Base-by-base conservation (phyloP, 2,329 filamentous ascomycete genomes). In the Arthroderma sp. region DNA sequence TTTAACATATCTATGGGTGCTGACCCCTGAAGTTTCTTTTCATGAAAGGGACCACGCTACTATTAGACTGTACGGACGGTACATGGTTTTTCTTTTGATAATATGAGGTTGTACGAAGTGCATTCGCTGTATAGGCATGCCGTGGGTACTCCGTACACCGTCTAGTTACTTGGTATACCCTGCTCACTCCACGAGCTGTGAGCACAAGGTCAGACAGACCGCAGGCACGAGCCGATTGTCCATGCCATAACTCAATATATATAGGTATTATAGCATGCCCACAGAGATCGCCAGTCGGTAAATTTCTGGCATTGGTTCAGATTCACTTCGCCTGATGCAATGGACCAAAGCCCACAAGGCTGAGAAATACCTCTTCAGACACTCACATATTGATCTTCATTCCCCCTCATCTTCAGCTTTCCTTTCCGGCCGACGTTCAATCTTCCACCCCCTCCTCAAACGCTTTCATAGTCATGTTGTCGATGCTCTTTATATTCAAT, bases 401-500 rank as follows among this genome's bases (percentile, higher is more conserved):
- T 19, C 9, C 52, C 28, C 28, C 28, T 21, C 23, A 15, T 28
- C 28, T 13, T 11, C 2, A 38, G 19, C 15, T 23, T 54, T 37
- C 28, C 31, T 33, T 28, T n/a, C 28, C 21, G 28, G 9, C 33
- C 3, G 23, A 19, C 25, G 37, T 35, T 55, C 21, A 35, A 55
- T 17, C 13, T 9, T 38, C 2, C n/a, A 28, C n/a, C 38, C 39
- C 23, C 17, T 53, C 49, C 17, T n/a, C 28, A 41, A 17, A 31
- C 9, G 11, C 15, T 7, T 52, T 19, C 17, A 49, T 28, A 35
- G 28, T 33, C 37, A 54, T 54, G 51, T 54, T 54, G 31, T 17
- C 57, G 38, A 38, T 49, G 47, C 21, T 11, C 5, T 15, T 33
- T 44, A 39, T 56, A 51, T 51, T 58, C 58, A 62, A 62, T 62